Conservation (phyloP, 768 basidiomycete genomes). For the Fomitopsis serialis region DNA sequence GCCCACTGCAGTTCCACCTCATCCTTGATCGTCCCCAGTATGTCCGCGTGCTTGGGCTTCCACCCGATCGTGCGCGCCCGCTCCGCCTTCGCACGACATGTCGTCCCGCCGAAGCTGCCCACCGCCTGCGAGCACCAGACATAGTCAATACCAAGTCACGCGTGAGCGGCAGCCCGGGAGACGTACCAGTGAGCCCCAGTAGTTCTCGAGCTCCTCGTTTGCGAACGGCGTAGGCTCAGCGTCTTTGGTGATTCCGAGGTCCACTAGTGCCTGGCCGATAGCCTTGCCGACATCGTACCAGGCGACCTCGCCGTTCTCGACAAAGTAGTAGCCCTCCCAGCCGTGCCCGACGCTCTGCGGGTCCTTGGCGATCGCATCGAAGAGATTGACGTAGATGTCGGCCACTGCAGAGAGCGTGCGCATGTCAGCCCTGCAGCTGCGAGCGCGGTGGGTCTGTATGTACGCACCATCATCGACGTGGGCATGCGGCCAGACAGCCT, state of each 20-base stretch:
- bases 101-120: too few species aligned
- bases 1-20: too few species aligned
- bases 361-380: conserved; percentile 30
- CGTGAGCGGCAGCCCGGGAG: not conserved
- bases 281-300: conserved; percentile 30
- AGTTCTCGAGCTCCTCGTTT: conserved; percentile 37
- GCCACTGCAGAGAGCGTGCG: too few species aligned
- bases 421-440: too few species aligned
- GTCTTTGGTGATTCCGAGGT: conserved; percentile 24
- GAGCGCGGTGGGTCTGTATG: too few species aligned
- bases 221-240: conserved; percentile 41
- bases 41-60: too few species aligned
- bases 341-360: conserved; percentile 24
- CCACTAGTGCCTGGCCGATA: conserved; percentile 30
- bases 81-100: too few species aligned
- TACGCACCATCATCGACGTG: conserved; percentile 47
- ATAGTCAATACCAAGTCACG: too few species aligned
- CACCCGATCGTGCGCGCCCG: too few species aligned
- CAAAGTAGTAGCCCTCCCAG: conserved; percentile 32
- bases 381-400: conserved; percentile 37
- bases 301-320: conserved; percentile 27
- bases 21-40: too few species aligned
- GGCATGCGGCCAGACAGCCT: conserved; percentile 56
- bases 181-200: conserved; percentile 7
- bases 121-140: too few species aligned